phyloP scores from a whole-genome alignment of 495 filamentous ascomycete genomes.

The Penicillium bialowiezense region DNA sequence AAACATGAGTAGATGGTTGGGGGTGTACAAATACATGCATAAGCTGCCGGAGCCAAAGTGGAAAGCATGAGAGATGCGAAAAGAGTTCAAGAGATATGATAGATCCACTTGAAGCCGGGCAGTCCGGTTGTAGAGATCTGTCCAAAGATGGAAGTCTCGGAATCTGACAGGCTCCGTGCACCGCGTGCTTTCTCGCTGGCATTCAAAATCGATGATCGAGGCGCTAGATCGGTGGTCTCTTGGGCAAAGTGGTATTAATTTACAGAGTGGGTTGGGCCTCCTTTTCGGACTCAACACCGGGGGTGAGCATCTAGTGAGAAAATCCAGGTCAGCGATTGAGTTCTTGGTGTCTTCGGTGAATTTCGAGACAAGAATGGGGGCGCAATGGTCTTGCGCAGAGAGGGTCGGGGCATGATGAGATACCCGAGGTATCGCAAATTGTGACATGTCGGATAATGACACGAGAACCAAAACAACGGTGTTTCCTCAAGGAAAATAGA shows the following conservation, averaged over 20 bases:
- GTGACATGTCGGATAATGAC: neutral
- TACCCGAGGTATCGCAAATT: conserved; percentile 6
- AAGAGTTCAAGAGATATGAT: conserved; percentile 12
- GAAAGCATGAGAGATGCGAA: conserved; percentile 27
- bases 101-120: neutral
- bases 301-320: conserved; percentile 44
- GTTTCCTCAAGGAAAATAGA: no score
- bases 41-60: conserved; percentile 35
- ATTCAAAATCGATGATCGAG: conserved; percentile 1
- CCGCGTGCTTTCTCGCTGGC: neutral
- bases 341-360: neutral
- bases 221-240: conserved; percentile 9
- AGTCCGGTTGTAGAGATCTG: neutral
- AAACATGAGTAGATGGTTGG: conserved; percentile 26
- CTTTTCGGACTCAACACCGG: conserved; percentile 35
- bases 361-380: neutral
- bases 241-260: conserved; percentile 25
- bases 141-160: neutral
- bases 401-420: no score
- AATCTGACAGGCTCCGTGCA: neutral
- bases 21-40: conserved; percentile 48
- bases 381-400: neutral
- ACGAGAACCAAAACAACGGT: no score
- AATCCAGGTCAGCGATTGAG: neutral
- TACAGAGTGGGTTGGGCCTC: conserved; percentile 42